Evolutionary conservation across 805 yeast genomes (phyloP), one percentile per base, ranked within the genome.

Genomic region (Metschnikowia kofuensis): DNA sequence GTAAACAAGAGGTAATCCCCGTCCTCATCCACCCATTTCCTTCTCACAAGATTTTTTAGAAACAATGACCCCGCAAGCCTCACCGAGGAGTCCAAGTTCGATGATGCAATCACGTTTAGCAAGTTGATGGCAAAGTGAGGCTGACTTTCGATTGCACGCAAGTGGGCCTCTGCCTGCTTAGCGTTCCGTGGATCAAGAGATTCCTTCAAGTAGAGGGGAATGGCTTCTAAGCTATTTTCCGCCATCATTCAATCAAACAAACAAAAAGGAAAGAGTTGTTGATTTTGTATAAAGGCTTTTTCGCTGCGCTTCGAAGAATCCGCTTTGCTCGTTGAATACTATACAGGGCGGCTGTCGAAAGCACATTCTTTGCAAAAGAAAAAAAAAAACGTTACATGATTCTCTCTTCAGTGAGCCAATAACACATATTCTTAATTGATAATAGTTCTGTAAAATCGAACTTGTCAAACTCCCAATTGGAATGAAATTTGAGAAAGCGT

Each of bases 1-100:
- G 61, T 51, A 1, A 84, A 75, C 29, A 91, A 71, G 49, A 83
- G 61, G 63, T 94, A 84, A 44, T 78, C 78, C 7, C 99, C 98
- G 46, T 88, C 86, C 56, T 89, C 96, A 66, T 90, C 90, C 44
- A 87, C 84, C 97, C 97, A 94, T 58, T 79, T 84, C 44, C 97
- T 74, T 59, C 80, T 85, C 54, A 94, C 77, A 52, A 89, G 78
- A 65, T 94, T 94, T 65, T 94, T 94, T 70, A 94, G 89, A 67
- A 86, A 90, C 45, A 95, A 71, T 0, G 97, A 89, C 15, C 88
- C 96, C 1, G 99, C 97, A 42, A 91, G 72, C 52, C 97, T 76
- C 1, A 86, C 79, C 1, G 87, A 72, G 6, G 66, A 63, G 3
- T 78, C 75, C 38, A 83, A 61, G 38, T 75, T 74, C 30, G 73